Percentiles rank a stretch among this genome's conserved stretches.
These are phyloP conservation scores for Lignosus rhinocerotis DNA, from an alignment of 1,284 basidiomycete genomes.

Conservation along the genomic window DNA sequence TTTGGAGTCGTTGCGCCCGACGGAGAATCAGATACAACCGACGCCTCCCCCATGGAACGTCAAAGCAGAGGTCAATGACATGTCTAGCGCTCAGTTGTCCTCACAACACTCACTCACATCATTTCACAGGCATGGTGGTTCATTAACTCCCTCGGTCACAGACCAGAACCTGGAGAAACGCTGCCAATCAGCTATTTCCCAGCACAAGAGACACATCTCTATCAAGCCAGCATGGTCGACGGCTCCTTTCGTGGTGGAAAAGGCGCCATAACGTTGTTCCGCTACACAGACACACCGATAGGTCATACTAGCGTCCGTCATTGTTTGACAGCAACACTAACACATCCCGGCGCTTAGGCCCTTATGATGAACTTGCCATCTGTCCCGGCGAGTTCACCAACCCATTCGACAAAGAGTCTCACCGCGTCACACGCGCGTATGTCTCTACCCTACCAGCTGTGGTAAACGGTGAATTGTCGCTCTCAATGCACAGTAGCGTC, in stretches of 20 bases:
- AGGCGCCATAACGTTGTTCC: conserved; percentile 15
- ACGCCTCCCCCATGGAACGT: conserved; percentile 17
- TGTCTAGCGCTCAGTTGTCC: not conserved
- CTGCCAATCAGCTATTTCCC: conserved; percentile 23
- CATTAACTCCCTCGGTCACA: conserved; percentile 17
- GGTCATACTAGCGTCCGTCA: not conserved
- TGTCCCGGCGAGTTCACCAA: conserved; percentile 22
- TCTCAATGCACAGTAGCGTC: not conserved
- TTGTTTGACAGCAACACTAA: not conserved
- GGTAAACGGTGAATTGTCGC: conserved; percentile 5
- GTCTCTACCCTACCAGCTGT: conserved; percentile 16
- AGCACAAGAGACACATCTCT: conserved; percentile 15
- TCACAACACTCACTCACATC: not conserved
- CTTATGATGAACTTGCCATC: conserved; percentile 20
- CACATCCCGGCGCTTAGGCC: not conserved
- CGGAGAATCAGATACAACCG: not conserved
- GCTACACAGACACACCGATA: conserved; percentile 17
- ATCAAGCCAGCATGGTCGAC: conserved; percentile 11
- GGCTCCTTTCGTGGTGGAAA: conserved; percentile 18
- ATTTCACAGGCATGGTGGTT: conserved; percentile 21
- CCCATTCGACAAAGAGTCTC: conserved; percentile 14
- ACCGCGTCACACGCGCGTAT: conserved; percentile 20
- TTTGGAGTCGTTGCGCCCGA: not conserved
- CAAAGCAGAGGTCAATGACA: conserved; percentile 11
- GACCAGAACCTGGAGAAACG: conserved; percentile 16